A percentile compares a stretch with the other conserved stretches of the same genome.
phyloP scores from a whole-genome alignment of 2,329 filamentous ascomycete genomes.

The Ascochyta koolunga region DNA sequence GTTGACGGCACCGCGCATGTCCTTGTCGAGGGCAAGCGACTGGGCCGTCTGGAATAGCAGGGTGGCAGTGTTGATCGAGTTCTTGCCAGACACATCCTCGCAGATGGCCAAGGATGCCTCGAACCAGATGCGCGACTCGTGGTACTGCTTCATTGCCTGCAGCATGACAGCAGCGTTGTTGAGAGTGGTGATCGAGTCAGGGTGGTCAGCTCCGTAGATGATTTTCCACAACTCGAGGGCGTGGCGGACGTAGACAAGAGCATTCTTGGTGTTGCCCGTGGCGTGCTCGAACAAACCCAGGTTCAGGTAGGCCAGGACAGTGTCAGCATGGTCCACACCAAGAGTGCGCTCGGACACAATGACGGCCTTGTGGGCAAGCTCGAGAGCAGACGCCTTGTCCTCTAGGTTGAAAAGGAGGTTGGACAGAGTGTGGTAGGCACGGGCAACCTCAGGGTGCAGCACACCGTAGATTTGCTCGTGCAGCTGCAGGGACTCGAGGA shows the following conservation, averaged over 20 bases:
- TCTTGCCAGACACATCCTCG: constrained; percentile 85
- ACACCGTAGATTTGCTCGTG: constrained; percentile 99
- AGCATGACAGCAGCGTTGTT: constrained; percentile 99
- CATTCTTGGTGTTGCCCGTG: constrained; percentile 84
- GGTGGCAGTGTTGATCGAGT: constrained; percentile 91
- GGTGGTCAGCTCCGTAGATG: constrained; percentile 91
- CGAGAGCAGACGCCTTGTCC: constrained; percentile 93
- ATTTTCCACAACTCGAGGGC: constrained; percentile 96
- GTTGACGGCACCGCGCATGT: constrained; percentile 87
- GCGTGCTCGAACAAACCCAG: constrained; percentile 93
- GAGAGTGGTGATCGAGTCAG: constrained; percentile 96
- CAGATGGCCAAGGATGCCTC: constrained; percentile 89
- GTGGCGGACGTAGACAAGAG: constrained; percentile 88
- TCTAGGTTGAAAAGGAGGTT: constrained; percentile 98
- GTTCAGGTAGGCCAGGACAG: constrained; percentile 94
- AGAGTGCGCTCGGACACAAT: constrained; percentile 94
- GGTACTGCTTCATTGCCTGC: constrained; percentile 91
- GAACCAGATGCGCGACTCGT: constrained; percentile 95
- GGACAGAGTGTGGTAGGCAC: constrained; percentile 92
- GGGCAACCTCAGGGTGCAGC: constrained; percentile 92
- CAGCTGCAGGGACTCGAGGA: constrained; percentile 92
- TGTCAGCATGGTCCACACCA: constrained; percentile 91
- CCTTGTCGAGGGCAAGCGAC: constrained; percentile 91
- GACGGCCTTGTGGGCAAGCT: constrained; percentile 94
- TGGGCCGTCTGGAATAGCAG: constrained; percentile 97